A percentile compares a stretch with the other conserved stretches of the same genome.
Conservation (phyloP, 2,329 filamentous ascomycete genomes). For the Teratosphaeria zuluensis region DNA sequence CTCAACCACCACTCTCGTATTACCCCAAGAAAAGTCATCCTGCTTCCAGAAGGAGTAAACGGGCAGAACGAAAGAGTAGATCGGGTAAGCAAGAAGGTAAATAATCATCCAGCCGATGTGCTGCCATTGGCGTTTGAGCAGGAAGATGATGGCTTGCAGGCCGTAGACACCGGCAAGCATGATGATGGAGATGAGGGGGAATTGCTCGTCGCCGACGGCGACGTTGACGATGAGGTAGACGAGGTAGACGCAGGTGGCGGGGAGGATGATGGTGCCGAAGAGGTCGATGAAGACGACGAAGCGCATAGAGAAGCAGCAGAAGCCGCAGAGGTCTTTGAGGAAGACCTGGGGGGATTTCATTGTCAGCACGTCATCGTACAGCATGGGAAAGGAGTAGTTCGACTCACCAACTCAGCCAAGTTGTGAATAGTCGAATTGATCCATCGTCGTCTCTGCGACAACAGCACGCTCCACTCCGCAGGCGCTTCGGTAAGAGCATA, state of each 20-base stretch:
- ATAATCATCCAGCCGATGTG: slow-evolving; percentile 99
- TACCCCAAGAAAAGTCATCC: slow-evolving; percentile 98
- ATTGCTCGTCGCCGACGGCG: slow-evolving; percentile 57
- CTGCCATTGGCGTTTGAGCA: slow-evolving; percentile 95
- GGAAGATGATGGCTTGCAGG: slow-evolving; percentile 91
- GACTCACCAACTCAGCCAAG: slow-evolving; percentile 69
- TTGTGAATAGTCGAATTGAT: slow-evolving; percentile 99
- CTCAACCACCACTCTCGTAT: slow-evolving; percentile 91
- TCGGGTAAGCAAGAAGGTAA: slow-evolving; percentile 88
- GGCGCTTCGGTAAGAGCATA: slow-evolving; percentile 90
- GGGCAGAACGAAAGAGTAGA: slow-evolving; percentile 84
- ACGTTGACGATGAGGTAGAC: slow-evolving; percentile 78
- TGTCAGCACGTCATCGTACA: not conserved
- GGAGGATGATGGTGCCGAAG: slow-evolving; percentile 82
- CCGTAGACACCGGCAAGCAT: slow-evolving; percentile 90
- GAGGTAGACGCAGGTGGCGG: slow-evolving; percentile 78
- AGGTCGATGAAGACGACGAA: slow-evolving; percentile 94
- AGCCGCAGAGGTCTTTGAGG: slow-evolving; percentile 89
- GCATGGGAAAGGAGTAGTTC: not conserved
- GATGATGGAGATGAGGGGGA: slow-evolving; percentile 77
- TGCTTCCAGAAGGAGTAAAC: slow-evolving; percentile 99
- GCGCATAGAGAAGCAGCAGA: slow-evolving; percentile 98
- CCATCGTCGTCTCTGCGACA: slow-evolving; percentile 98
- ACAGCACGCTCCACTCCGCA: slow-evolving; percentile 82
- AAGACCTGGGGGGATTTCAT: slow-evolving; percentile 29